Conservation (phyloP, 2,329 filamentous ascomycete species). For the Fusarium sp. region DNA sequence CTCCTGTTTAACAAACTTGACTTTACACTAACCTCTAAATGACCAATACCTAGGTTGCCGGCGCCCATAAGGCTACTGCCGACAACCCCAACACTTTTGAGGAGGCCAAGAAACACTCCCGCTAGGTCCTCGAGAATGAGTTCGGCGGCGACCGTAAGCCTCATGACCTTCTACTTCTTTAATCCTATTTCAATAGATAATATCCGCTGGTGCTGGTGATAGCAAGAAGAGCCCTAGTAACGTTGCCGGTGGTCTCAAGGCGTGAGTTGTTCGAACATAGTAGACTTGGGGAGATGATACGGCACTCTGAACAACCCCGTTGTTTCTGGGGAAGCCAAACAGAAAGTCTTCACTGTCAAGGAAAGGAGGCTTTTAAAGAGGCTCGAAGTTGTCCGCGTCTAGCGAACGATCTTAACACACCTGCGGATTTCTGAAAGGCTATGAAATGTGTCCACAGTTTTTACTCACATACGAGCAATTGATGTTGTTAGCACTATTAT, state of each 20-base stretch:
- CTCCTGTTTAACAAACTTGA: not conserved
- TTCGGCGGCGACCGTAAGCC: conserved; percentile 54
- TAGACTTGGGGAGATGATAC: not conserved
- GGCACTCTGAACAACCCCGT: conserved; percentile 67
- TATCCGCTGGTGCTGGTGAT: conserved; percentile 49
- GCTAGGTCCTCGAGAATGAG: conserved; percentile 62
- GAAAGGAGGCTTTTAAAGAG: conserved; percentile 26
- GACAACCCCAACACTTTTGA: conserved; percentile 67
- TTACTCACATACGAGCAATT: not conserved
- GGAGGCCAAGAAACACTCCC: conserved; percentile 66
- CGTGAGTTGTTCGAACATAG: conserved; percentile 50
- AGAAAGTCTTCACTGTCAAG: conserved; percentile 61
- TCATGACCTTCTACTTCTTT: no score
- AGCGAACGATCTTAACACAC: not conserved
- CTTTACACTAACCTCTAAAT: conserved; percentile 50
- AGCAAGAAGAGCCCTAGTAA: conserved; percentile 64
- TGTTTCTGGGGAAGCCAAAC: conserved; percentile 66
- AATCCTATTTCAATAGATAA: not conserved
- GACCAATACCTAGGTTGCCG: conserved; percentile 63
- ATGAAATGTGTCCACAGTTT: not conserved
- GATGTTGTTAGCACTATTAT: not conserved
- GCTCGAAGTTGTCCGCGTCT: not conserved
- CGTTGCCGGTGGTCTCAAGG: conserved; percentile 63
- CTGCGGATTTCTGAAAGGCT: not conserved
- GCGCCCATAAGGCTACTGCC: conserved; percentile 69